These are phyloP conservation scores for Cydonia oblonga DNA, from an alignment of 331 rosid species.

Conservation along the genomic window DNA sequence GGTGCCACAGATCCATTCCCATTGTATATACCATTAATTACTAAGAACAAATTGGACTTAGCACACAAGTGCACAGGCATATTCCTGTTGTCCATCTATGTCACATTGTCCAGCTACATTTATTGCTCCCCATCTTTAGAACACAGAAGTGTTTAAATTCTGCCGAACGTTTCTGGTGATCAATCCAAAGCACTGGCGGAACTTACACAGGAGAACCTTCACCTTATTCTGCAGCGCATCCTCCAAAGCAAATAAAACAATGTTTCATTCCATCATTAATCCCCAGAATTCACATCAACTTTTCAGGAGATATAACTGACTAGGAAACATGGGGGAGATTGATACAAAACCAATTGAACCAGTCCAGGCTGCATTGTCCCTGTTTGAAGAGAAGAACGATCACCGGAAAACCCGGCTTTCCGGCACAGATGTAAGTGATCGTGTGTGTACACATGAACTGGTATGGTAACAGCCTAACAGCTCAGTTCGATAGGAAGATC, in stretches of 20 bases:
- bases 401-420: slow-evolving; percentile 20
- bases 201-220: background rate
- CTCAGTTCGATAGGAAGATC: background rate
- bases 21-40: background rate
- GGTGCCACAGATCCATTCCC: too few relatives aligned
- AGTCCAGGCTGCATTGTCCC: slow-evolving; percentile 37
- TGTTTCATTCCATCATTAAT: background rate
- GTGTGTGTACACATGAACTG: background rate
- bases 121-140: background rate
- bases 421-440: slow-evolving; percentile 35
- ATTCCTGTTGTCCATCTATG: background rate
- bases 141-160: too few relatives aligned
- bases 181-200: slow-evolving; percentile 9
- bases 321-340: slow-evolving; percentile 42
- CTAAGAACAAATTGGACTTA: background rate
- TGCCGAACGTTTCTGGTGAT: background rate
- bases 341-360: slow-evolving; percentile 65
- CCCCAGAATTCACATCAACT: background rate
- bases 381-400: slow-evolving; percentile 52
- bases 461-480: background rate
- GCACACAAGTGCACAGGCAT: background rate
- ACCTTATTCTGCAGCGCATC: background rate
- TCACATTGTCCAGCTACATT: background rate
- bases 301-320: background rate
- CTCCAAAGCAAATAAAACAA: background rate